A percentile compares a stretch with the other conserved stretches of the same genome.
Conservation (phyloP, 2,329 filamentous ascomycete species). For the Arthrobotrys sphaeroides region DNA sequence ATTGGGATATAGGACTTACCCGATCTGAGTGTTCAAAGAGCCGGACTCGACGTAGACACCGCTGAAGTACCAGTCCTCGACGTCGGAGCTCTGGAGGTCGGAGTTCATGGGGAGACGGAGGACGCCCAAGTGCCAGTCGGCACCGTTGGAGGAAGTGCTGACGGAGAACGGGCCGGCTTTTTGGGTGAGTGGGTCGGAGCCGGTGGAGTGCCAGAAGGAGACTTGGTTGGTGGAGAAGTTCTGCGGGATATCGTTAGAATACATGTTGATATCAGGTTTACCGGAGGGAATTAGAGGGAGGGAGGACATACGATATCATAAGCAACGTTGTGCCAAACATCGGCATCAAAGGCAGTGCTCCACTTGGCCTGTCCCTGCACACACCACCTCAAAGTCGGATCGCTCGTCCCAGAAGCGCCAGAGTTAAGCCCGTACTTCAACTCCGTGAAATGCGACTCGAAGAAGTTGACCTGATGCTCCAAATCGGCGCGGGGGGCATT, state of each 20-base stretch:
- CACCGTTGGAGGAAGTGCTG: slow-evolving; percentile 72
- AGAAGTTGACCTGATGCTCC: slow-evolving; percentile 74
- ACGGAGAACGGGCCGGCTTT: slow-evolving; percentile 70
- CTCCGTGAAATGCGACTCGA: slow-evolving; percentile 78
- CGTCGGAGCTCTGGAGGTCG: slow-evolving; percentile 61
- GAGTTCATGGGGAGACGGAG: slow-evolving; percentile 68
- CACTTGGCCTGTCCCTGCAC: slow-evolving; percentile 71
- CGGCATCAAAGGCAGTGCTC: slow-evolving; percentile 70
- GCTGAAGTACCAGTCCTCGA: slow-evolving; percentile 74
- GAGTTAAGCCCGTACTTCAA: slow-evolving; percentile 74
- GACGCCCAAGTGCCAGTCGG: slow-evolving; percentile 77
- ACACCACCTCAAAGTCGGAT: slow-evolving; percentile 72
- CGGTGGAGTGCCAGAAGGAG: slow-evolving; percentile 76
- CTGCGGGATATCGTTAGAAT: slow-evolving; percentile 25
- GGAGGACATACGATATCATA: slow-evolving; percentile 65
- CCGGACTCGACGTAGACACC: slow-evolving; percentile 76
- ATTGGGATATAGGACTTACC: slow-evolving; percentile 23
- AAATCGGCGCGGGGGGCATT: slow-evolving; percentile 71
- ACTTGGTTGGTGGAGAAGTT: slow-evolving; percentile 72
- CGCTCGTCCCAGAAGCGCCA: slow-evolving; percentile 62
- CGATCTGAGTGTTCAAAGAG: slow-evolving; percentile 62
- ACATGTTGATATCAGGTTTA: background rate
- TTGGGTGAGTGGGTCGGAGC: slow-evolving; percentile 67
- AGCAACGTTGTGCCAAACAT: slow-evolving; percentile 78
- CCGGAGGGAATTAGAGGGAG: no score